Percentiles rank a stretch among this genome's conserved stretches.
Conservation (phyloP, 1,139 yeast species). For the Meyerozyma carpophila region DNA sequence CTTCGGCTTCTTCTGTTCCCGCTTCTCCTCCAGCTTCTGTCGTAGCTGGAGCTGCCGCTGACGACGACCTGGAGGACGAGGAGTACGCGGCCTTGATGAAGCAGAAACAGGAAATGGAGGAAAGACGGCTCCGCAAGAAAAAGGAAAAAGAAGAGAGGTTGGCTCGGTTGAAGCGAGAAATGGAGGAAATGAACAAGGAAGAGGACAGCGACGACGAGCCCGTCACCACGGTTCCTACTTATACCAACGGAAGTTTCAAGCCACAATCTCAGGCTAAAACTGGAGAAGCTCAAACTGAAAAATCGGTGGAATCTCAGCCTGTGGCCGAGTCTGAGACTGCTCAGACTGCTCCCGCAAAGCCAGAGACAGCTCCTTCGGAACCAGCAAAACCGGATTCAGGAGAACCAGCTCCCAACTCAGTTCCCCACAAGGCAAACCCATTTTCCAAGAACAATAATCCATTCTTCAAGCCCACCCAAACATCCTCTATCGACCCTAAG, state of each 20-base stretch:
- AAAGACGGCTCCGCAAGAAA: slow-evolving; percentile 41
- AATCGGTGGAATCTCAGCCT: slow-evolving; percentile 4
- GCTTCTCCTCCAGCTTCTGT: too few species aligned
- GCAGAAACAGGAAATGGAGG: slow-evolving; percentile 46
- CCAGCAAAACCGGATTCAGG: slow-evolving; percentile 9
- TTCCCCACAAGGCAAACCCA: neutral
- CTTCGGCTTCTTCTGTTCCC: too few species aligned
- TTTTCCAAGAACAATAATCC: slow-evolving; percentile 16
- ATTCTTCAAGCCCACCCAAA: slow-evolving; percentile 45
- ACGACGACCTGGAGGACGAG: slow-evolving; percentile 29
- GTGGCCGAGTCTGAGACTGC: slow-evolving; percentile 5
- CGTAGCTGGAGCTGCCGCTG: slow-evolving; percentile 18
- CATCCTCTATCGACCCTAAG: slow-evolving; percentile 40
- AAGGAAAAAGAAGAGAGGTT: slow-evolving; percentile 54
- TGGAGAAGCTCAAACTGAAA: slow-evolving; percentile 5
- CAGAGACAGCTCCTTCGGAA: slow-evolving; percentile 3
- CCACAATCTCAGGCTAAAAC: slow-evolving; percentile 7
- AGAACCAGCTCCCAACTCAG: too few species aligned
- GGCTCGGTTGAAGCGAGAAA: slow-evolving; percentile 57
- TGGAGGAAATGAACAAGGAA: slow-evolving; percentile 48
- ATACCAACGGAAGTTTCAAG: slow-evolving; percentile 6
- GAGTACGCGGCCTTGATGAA: slow-evolving; percentile 43
- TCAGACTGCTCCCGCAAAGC: slow-evolving; percentile 5
- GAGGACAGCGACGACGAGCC: slow-evolving; percentile 32
- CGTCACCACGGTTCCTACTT: slow-evolving; percentile 23